These are phyloP conservation scores for Acanthamoeba royreba DNA, from an alignment of 208 protist genomes.

Conservation along the genomic window DNA sequence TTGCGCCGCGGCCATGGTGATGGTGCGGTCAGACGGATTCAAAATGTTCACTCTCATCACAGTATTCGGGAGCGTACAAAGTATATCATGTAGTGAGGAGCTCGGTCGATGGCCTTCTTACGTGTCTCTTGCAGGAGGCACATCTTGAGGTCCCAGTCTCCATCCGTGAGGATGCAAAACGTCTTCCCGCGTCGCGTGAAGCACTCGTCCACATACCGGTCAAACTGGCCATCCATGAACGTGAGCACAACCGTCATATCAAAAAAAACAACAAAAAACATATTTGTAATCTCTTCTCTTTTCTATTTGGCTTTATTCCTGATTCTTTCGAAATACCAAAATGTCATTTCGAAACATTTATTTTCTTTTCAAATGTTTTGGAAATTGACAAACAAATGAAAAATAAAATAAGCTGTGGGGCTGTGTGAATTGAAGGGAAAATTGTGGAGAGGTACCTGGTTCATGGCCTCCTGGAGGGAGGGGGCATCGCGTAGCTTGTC, in stretches of 20 bases:
- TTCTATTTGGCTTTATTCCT: too few species aligned
- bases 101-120: slow-evolving; percentile 7
- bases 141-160: slow-evolving; percentile 18
- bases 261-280: not conserved
- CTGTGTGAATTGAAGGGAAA: not conserved
- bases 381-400: not conserved
- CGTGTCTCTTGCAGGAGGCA: not conserved
- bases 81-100: slow-evolving; percentile 40
- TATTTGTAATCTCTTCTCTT: too few species aligned
- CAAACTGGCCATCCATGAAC: not conserved
- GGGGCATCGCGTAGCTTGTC: not conserved
- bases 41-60: too few species aligned
- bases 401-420: not conserved
- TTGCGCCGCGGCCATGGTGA: not conserved
- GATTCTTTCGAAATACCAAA: too few species aligned
- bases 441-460: not conserved
- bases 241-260: not conserved
- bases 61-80: too few species aligned
- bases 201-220: not conserved
- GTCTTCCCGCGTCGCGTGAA: not conserved
- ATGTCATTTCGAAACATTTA: too few species aligned
- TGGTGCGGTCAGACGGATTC: not conserved
- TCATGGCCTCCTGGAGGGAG: slow-evolving; percentile 12
- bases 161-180: slow-evolving; percentile 35
- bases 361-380: too few species aligned